Percentiles rank a stretch among this genome's conserved stretches.
phyloP scores from a whole-genome alignment of 768 basidiomycete species.

The Kwoniella sp. region DNA sequence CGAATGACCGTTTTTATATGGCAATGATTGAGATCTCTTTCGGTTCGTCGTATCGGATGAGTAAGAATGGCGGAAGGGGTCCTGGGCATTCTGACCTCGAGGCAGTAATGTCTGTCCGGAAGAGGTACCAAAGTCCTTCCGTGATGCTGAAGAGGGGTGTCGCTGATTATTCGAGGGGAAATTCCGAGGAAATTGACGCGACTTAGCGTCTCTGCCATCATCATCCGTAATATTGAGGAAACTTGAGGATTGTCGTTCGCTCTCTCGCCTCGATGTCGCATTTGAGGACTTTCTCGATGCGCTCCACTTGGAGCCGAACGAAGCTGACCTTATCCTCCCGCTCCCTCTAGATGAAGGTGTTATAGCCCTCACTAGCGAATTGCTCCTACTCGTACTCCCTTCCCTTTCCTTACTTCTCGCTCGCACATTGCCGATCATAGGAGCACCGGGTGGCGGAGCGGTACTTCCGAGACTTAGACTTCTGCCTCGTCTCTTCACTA shows the following conservation, averaged over 20 bases:
- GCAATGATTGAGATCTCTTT: conserved; percentile 15
- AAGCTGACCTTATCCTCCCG: conserved; percentile 22
- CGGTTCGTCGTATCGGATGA: conserved; percentile 3
- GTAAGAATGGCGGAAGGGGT: conserved; percentile 11
- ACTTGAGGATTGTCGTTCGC: conserved; percentile 1
- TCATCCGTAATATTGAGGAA: conserved; percentile 12
- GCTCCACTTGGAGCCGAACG: conserved; percentile 24
- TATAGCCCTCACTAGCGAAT: conserved; percentile 21
- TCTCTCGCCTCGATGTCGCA: not conserved
- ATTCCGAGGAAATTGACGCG: not conserved
- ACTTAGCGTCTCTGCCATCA: not conserved
- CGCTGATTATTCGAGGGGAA: not conserved
- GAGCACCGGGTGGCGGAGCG: conserved; percentile 27
- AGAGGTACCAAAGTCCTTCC: not conserved
- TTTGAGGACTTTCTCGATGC: conserved; percentile 8
- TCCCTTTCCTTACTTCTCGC: conserved; percentile 25
- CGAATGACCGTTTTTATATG: not conserved
- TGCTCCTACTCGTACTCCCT: conserved; percentile 22
- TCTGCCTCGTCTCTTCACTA: conserved; percentile 32
- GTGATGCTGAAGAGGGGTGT: not conserved
- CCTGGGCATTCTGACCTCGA: not conserved
- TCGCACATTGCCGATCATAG: conserved; percentile 35
- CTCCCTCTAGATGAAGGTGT: conserved; percentile 4
- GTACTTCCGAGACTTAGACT: conserved; percentile 35
- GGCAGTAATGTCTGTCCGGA: not conserved